A percentile compares a stretch with the other conserved stretches of the same genome.
These are phyloP conservation scores for Eutrema yunnanense DNA, from an alignment of 345 rosid genomes.

Conservation along the genomic window DNA sequence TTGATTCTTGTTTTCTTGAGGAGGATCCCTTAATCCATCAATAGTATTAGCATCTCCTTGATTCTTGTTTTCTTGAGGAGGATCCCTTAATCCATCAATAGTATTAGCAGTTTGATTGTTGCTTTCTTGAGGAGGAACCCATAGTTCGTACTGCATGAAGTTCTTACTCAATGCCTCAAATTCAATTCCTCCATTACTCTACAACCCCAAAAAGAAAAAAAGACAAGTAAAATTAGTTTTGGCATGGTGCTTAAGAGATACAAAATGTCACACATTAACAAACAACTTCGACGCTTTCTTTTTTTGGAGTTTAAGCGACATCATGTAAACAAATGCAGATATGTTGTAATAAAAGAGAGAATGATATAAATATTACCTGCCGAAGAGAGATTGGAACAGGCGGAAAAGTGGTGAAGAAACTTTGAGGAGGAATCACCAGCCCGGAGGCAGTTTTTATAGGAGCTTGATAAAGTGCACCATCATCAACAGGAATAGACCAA, in stretches of 20 bases:
- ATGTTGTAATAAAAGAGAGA: background rate
- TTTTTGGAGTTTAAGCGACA: background rate
- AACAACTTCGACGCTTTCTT: background rate
- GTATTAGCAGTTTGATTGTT: slow-evolving; percentile 26
- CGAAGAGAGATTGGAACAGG: background rate
- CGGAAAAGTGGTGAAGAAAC: background rate
- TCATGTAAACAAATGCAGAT: background rate
- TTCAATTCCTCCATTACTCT: slow-evolving; percentile 32
- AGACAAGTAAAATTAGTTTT: background rate
- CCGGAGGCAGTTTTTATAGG: background rate
- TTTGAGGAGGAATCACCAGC: background rate
- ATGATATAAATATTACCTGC: background rate
- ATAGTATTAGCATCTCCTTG: slow-evolving; percentile 27
- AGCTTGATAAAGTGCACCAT: background rate
- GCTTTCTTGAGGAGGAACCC: slow-evolving; percentile 36
- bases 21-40: slow-evolving; percentile 33
- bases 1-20: slow-evolving; percentile 15
- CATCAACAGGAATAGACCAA: background rate
- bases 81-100: slow-evolving; percentile 47
- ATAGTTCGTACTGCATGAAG: slow-evolving; percentile 40
- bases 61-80: slow-evolving; percentile 23
- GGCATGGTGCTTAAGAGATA: background rate
- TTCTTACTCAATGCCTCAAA: slow-evolving; percentile 48
- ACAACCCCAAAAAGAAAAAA: slow-evolving; percentile 1
- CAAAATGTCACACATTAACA: background rate